Base-by-base conservation (phyloP, 2,329 filamentous ascomycete species). In the Macrophomina phaseolina region DNA sequence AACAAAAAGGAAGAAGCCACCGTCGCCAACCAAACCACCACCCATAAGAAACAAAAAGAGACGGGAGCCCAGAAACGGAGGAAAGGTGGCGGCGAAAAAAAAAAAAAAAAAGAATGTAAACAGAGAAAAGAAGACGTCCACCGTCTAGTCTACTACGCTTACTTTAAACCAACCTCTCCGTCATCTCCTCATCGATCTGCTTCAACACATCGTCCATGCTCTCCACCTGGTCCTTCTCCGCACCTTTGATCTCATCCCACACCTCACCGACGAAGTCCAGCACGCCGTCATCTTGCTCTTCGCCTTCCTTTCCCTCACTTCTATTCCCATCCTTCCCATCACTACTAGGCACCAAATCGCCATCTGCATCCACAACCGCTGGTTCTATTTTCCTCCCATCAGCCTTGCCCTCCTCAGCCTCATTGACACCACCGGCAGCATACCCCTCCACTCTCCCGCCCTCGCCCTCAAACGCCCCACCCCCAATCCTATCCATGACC, bases 101-200 rank as follows among this genome's bases (percentile, higher is more conserved):
- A 23, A 23, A 23, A 23, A 23, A 23, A 18, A 18, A 23, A 23
- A 23, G 23, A 23, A 23, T 23, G 23, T 23, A 23, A 23, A 23
- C 23, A 23, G 23, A 23, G 23, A 23, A 23, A 23, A 23, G 23
- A 23, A 23, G 23, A 23, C 23, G 23, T 23, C 23, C 23, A 23
- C 23, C 42, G 18, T 23, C 18, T 28, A 55, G 16, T 38, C 30
- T 12, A 18, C n/a, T 6, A 5, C 40, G 8, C 56, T 30, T 8
- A 4, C 40, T 49, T 30, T 49, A 60, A 7, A 32, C 40, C 45
- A 61, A 11, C 40, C 58, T 38, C 45, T 62, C 58, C 30, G 58
- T 62, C 58, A 62, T 62, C 58, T 62, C 58, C 42, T 62, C 58
- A 12, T 62, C 58, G 36, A 62, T 62, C 45, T 62, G 42, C 58